Base-by-base conservation (phyloP, 768 basidiomycete species). In the Auriscalpium vulgare region DNA sequence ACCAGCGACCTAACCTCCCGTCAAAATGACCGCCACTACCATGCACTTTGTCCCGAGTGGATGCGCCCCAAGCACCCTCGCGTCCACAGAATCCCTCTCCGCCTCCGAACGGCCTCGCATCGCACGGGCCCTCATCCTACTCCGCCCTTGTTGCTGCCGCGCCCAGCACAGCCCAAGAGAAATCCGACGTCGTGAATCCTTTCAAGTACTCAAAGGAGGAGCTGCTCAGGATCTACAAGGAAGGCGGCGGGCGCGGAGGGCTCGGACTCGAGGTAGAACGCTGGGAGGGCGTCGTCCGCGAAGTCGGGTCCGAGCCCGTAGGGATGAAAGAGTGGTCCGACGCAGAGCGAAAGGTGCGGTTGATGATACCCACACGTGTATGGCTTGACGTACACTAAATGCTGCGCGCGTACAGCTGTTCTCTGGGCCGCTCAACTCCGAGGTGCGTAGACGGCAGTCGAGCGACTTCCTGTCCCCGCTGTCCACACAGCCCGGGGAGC, bases 1-100 rank as follows among this genome's bases (percentile, higher is more conserved):
- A 14, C 17, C 17, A 13, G 40, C 40, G 14, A 43, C 40, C 4
- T 17, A 53, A 60, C 55, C 37, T 47, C 10, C 35, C 21, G 10
- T 51, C 66, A 74, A 71, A 74, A 78, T 78, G 78, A 68, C 78
- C 47, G 67, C 87, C 60, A 77, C 79, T 29, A 85, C 88, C 10
- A 87, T 92, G 83, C 90, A 91, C 69, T 92, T 92, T 76, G 90
- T 66, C 90, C 90, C 48, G 90, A 92, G 73, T 92, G 90, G 90
- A 91, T 92, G 90, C 83, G 90, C 65, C 80, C 84, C 62, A 91
- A 91, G 74, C 81, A 80, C 59, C 82, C 56, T 70, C 77, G 47
- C 69, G 78, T 47, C 63, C 66, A 77, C 59, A 82, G 78, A 78
- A 81, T 50, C 77, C 87, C 14, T 78, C 87, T 2, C 81, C 86